Base-by-base conservation (phyloP, 169 alveolate genomes). In the Cryptosporidium viatorum region DNA sequence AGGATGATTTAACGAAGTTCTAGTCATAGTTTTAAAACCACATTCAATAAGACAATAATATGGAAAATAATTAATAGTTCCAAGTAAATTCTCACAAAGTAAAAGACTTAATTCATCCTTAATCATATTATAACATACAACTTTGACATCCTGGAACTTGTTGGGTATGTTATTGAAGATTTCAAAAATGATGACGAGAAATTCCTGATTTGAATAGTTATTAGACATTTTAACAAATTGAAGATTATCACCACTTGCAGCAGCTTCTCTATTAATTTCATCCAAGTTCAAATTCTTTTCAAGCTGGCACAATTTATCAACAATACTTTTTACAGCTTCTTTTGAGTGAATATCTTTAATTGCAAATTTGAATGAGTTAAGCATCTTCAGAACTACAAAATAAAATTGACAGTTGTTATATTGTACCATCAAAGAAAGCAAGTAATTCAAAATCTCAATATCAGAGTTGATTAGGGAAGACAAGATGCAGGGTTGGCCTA, bases 281-380 rank as follows among this genome's bases (percentile, higher is more conserved):
- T 35, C 50, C 71, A 23, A 14, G 26, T 31, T 51, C 45, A 39
- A 59, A 41, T 65, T 80, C 55, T 43, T 39, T 12, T 58, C 73
- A 7, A 80, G 75, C n/a, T 60, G 75, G 68, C 87, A 80, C 10
- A 80, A 21, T 4, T 43, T 18, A 58, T 80, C 87, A 10, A 80
- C 52, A 39, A 80, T 65, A 33, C 41, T 48, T 18, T 31, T 60
- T 8, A 80, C 26, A n/a, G 70, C 50, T 21, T 80, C 75, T 18
- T 60, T 37, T 16, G 60, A 26, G 1, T 48, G 48, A n/a, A 80
- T 65, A 43, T 39, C 58, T 16, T 26, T 35, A 23, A 80, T 26
- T 3, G 69, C 62, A 12, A 37, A 3, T 65, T 26, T 80, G 2
- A 80, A 80, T 8, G 80, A 43, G 5, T 31, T 21, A 9, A 80